phyloP scores from a whole-genome alignment of 2,329 filamentous ascomycete genomes.

The Sarocladium strictum region DNA sequence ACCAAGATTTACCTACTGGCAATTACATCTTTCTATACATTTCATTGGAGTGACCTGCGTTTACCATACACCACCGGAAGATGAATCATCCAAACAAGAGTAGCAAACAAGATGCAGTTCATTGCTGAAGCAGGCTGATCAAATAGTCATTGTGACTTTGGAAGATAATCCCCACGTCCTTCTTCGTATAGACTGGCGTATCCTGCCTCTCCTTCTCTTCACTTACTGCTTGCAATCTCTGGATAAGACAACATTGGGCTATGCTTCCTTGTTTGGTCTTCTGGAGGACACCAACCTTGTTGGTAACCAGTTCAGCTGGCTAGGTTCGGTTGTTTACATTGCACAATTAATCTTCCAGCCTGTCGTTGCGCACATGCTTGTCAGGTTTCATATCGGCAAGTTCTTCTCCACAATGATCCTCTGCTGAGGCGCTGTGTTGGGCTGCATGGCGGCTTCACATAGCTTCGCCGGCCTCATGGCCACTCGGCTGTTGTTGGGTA shows the following conservation, averaged over 20 bases:
- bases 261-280: slow-evolving; percentile 59
- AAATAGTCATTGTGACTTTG: slow-evolving; percentile 40
- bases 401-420: slow-evolving; percentile 44
- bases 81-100: slow-evolving; percentile 9
- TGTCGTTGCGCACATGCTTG: slow-evolving; percentile 47
- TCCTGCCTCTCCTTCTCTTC: slow-evolving; percentile 44
- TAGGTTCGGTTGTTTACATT: slow-evolving; percentile 36
- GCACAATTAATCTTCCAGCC: slow-evolving; percentile 39
- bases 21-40: no score
- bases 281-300: slow-evolving; percentile 43
- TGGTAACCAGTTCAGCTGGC: slow-evolving; percentile 57
- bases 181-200: slow-evolving; percentile 40
- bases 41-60: no score
- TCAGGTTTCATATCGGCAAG: slow-evolving; percentile 49
- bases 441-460: slow-evolving; percentile 45
- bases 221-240: slow-evolving; percentile 39
- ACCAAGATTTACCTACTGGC: no score
- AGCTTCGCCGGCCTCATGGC: slow-evolving; percentile 39
- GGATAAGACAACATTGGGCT: slow-evolving; percentile 40
- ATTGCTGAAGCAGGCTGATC: slow-evolving; percentile 40
- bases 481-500: slow-evolving; percentile 38
- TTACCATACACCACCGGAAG: no score
- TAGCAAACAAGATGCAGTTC: slow-evolving; percentile 38
- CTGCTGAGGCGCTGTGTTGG: slow-evolving; percentile 46
- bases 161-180: slow-evolving; percentile 43